These are phyloP conservation scores for Kernera saxatilis DNA, from an alignment of 345 rosid species.

Conservation along the genomic window DNA sequence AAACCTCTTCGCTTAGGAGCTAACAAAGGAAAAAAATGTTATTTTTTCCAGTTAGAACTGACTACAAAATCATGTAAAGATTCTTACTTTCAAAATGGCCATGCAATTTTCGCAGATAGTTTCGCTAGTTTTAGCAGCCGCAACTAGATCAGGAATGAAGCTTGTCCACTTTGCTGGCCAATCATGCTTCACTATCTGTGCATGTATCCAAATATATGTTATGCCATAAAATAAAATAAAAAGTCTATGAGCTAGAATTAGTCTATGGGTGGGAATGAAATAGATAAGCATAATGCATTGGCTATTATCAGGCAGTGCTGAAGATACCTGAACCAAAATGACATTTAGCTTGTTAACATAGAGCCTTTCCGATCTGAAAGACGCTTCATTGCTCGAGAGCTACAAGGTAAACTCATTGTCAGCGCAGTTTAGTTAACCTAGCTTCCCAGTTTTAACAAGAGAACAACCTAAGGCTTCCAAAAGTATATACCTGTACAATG, in stretches of 20 bases:
- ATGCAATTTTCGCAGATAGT: constrained; percentile 99
- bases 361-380: constrained; percentile 80
- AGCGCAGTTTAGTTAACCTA: background rate
- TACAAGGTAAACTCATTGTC: constrained; percentile 18
- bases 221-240: background rate
- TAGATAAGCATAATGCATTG: background rate
- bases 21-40: constrained; percentile 29
- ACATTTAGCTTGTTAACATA: constrained; percentile 94
- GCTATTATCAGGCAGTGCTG: background rate
- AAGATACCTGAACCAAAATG: constrained; percentile 86
- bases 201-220: constrained; percentile 10
- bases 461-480: background rate
- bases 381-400: constrained; percentile 89
- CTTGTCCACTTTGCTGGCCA: constrained; percentile 99
- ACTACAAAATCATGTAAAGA: background rate
- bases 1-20: constrained; percentile 99
- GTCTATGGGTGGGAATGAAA: background rate
- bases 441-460: background rate
- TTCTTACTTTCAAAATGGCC: constrained; percentile 81
- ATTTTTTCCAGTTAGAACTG: background rate
- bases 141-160: constrained; percentile 97
- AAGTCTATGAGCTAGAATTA: background rate
- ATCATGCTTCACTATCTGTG: constrained; percentile 96
- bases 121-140: constrained; percentile 99
- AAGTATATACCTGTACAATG: constrained; percentile 74